Conservation (phyloP, 768 basidiomycete species). For the Kwoniella mangroviensis region DNA sequence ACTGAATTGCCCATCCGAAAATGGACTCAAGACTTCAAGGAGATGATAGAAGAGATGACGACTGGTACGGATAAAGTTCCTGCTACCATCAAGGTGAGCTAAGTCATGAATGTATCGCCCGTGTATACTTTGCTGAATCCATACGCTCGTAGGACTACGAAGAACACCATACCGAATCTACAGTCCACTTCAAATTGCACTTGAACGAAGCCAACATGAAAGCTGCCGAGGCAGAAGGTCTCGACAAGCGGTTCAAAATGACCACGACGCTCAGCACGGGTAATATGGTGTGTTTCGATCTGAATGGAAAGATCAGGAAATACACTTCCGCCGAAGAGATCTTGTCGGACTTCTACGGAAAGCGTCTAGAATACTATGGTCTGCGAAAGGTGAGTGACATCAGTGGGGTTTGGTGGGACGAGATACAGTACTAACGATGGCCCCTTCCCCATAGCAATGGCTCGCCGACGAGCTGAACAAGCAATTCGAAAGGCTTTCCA, state of each 20-base stretch:
- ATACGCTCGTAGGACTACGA: conserved; percentile 77
- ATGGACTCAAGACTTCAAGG: conserved; percentile 93
- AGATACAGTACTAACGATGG: too few relatives aligned
- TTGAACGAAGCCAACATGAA: conserved; percentile 80
- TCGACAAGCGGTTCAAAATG: conserved; percentile 90
- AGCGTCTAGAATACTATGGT: conserved; percentile 87
- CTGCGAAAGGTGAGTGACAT: conserved; percentile 77
- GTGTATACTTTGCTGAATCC: not conserved
- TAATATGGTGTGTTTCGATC: conserved; percentile 99
- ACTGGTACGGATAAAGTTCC: conserved; percentile 75
- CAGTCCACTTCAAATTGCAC: conserved; percentile 83
- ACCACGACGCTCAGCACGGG: conserved; percentile 79
- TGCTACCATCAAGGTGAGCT: conserved; percentile 73
- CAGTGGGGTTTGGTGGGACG: too few relatives aligned
- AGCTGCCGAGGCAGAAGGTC: conserved; percentile 85
- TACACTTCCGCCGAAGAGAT: conserved; percentile 89
- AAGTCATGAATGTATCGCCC: too few relatives aligned
- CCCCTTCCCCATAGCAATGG: conserved; percentile 67
- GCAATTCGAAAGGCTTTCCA: conserved; percentile 80
- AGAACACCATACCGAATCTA: conserved; percentile 91
- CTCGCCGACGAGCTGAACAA: conserved; percentile 79
- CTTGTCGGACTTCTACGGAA: conserved; percentile 87
- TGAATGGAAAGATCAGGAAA: conserved; percentile 92
- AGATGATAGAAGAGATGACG: conserved; percentile 86
- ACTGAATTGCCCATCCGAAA: conserved; percentile 92